phyloP scores from a whole-genome alignment of 2,329 filamentous ascomycete species.

The Apiospora kogelbergensis region DNA sequence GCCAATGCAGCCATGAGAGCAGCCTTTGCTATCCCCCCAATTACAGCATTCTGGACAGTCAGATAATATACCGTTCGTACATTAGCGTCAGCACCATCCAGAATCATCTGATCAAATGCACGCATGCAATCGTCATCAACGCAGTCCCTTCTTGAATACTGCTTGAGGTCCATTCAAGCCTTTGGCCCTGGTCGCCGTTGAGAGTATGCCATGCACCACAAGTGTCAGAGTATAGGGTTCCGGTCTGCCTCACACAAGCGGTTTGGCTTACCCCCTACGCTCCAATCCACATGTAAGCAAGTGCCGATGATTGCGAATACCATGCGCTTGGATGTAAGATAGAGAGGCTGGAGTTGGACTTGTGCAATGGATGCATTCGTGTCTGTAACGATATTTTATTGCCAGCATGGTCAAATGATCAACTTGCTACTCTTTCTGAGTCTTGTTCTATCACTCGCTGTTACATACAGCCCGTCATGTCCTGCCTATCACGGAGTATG shows the following conservation, averaged over 20 bases:
- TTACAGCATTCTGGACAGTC: not conserved
- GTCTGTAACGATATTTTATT: no score
- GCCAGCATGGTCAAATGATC: no score
- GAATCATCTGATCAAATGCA: not conserved
- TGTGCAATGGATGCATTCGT: not conserved
- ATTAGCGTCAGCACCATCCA: constrained; percentile 4
- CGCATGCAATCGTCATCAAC: not conserved
- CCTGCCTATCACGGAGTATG: not conserved
- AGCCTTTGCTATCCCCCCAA: not conserved
- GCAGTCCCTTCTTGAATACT: not conserved
- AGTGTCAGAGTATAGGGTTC: not conserved
- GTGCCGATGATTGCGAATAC: not conserved
- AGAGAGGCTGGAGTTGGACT: not conserved
- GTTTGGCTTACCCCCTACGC: not conserved
- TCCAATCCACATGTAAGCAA: not conserved
- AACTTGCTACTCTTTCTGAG: not conserved
- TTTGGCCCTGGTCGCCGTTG: not conserved
- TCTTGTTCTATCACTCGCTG: not conserved
- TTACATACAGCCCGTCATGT: not conserved
- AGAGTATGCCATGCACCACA: not conserved
- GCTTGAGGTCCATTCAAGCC: not conserved
- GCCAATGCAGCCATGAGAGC: not conserved
- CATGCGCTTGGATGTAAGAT: not conserved
- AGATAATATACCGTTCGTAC: not conserved
- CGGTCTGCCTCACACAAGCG: not conserved